Conservation (phyloP, 352 stramenopile genomes). For the Globisporangium carolinianum region DNA sequence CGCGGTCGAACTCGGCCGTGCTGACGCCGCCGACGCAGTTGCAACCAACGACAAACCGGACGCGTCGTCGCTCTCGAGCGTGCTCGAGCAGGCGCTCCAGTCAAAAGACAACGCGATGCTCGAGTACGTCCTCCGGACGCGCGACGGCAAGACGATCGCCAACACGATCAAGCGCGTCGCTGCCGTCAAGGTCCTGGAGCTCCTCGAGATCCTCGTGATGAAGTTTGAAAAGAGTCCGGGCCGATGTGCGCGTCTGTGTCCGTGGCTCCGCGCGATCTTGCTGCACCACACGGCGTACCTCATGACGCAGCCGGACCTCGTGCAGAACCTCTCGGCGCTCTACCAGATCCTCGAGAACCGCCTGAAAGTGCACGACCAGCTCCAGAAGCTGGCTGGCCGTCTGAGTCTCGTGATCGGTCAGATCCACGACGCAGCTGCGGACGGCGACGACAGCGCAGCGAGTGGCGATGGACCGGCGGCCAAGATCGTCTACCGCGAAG, state of each 20-base stretch:
- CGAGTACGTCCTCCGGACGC: conserved; percentile 75
- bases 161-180: conserved; percentile 74
- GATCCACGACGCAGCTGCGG: conserved; percentile 52
- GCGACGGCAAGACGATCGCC: conserved; percentile 66
- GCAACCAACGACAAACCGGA: conserved; percentile 42
- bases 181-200: conserved; percentile 62
- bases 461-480: conserved; percentile 34
- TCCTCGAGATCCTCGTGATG: conserved; percentile 73
- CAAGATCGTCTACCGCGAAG: conserved; percentile 64
- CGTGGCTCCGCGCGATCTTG: conserved; percentile 77
- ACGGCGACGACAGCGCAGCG: conserved; percentile 13
- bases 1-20: conserved; percentile 47
- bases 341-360: conserved; percentile 83
- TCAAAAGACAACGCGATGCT: conserved; percentile 84
- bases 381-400: conserved; percentile 80
- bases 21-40: conserved; percentile 30
- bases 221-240: conserved; percentile 80
- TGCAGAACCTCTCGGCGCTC: conserved; percentile 70
- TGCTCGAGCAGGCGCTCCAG: conserved; percentile 80
- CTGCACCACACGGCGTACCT: conserved; percentile 83
- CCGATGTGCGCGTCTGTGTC: conserved; percentile 71
- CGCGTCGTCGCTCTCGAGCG: conserved; percentile 72
- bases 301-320: conserved; percentile 76
- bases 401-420: conserved; percentile 78
- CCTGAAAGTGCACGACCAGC: conserved; percentile 71